Base-by-base conservation (phyloP, 139 green algal genomes). In the Auxenochlorella pyrenoidosa region DNA sequence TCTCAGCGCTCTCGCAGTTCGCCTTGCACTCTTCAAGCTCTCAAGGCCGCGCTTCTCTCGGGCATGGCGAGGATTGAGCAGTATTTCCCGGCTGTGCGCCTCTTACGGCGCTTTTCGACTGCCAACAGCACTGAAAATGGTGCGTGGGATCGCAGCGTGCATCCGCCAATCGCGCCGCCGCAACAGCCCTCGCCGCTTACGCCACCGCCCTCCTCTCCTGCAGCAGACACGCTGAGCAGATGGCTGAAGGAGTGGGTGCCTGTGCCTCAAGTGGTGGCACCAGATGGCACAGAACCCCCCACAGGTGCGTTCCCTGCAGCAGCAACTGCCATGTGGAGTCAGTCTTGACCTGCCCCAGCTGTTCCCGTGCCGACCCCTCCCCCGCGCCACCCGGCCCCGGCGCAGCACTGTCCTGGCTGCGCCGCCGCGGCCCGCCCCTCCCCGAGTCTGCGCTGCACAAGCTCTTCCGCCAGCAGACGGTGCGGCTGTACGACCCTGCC, bases 381-480 rank as follows among this genome's bases (percentile, higher is more conserved):
- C 12, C 60, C 10, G 60, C 60, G n/a, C n/a, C n/a, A n/a, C n/a
- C n/a, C n/a, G n/a, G n/a, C 22, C 2, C 66, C 22, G 34, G 47
- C 78, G 84, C 90, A 94, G 92, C 90, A 0, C 41, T 93, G 72
- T 91, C 86, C 3, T 95, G 91, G 92, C 80, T 94, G 85, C 87
- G 92, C 5, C 82, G 91, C n/a, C 68, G 92, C 4, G 91, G 91
- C 4, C 92, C 92, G 0, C 5, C 47, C 1, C 85, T 92, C 18
- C 79, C 85, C 0, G 68, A 93, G 32, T 72, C 81, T 21, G 47
- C 86, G 1, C 79, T 91, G 34, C 85, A 92, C 40, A 66, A 78
- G 34, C 85, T 93, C 32, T 88, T 94, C 59, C 47, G 87, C 6
- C 40, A 89, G 76, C 28, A 85, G 3, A 87, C 86, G 26, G 78